Conservation (phyloP, 2,329 filamentous ascomycete genomes). For the Fusarium phyllophilum region DNA sequence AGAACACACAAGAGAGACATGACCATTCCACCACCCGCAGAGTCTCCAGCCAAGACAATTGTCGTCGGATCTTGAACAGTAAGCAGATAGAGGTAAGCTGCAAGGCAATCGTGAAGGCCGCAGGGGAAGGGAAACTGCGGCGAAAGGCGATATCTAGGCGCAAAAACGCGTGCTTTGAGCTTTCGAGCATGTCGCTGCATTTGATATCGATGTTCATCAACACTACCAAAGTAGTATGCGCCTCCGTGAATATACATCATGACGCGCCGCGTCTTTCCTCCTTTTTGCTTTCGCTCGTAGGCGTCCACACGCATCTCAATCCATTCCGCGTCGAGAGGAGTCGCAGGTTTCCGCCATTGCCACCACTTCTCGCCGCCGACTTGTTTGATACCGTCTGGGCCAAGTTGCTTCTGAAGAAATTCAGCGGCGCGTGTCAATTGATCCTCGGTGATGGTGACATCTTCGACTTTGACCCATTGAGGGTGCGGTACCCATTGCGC, state of each 20-base stretch:
- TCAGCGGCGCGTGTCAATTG: constrained; percentile 73
- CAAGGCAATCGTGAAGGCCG: constrained; percentile 87
- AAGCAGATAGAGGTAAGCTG: constrained; percentile 86
- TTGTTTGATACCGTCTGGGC: constrained; percentile 74
- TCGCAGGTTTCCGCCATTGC: constrained; percentile 81
- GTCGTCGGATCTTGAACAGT: constrained; percentile 79
- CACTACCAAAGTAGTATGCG: constrained; percentile 94
- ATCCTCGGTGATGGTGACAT: constrained; percentile 71
- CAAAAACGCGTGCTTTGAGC: constrained; percentile 88
- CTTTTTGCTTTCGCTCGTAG: constrained; percentile 72
- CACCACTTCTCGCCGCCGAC: constrained; percentile 89
- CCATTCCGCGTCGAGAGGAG: constrained; percentile 84
- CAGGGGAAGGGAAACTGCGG: constrained; percentile 98
- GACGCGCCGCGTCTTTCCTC: constrained; percentile 73
- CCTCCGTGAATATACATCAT: constrained; percentile 97
- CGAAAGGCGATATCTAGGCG: constrained; percentile 85
- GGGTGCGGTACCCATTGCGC: constrained; percentile 91
- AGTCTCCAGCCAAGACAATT: constrained; percentile 90
- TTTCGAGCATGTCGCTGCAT: constrained; percentile 96
- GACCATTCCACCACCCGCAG: constrained; percentile 92
- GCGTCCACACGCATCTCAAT: constrained; percentile 89
- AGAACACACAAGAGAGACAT: constrained; percentile 81
- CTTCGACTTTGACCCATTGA: constrained; percentile 84
- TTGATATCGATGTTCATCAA: constrained; percentile 98
- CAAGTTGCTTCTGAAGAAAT: constrained; percentile 78